Evolutionary conservation across 108 stramenopile species (phyloP).

Genomic region (Cyclotella baltica): DNA sequence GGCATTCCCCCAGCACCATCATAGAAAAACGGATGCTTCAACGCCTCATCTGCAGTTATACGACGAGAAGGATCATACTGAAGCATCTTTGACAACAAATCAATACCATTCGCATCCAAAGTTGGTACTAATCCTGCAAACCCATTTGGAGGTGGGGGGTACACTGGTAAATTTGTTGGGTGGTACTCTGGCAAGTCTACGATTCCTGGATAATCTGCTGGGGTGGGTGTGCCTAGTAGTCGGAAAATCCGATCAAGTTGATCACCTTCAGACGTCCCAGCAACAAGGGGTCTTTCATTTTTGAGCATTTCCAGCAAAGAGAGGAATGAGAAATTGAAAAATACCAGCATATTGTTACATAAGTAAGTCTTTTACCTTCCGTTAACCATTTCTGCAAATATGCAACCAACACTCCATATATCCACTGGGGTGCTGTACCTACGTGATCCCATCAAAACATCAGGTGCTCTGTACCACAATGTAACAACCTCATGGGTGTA

Average conservation of each 20-base stretch:
- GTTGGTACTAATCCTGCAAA: constrained; percentile 88
- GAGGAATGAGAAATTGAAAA: constrained; percentile 23
- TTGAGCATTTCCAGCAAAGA: neutral
- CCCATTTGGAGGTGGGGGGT: constrained; percentile 84
- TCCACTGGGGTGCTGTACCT: constrained; percentile 98
- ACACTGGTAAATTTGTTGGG: constrained; percentile 80
- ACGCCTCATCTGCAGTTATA: constrained; percentile 91
- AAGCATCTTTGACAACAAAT: constrained; percentile 89
- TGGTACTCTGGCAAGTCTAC: constrained; percentile 93
- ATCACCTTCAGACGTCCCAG: constrained; percentile 91
- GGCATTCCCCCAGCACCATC: constrained; percentile 63
- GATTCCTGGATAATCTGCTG: constrained; percentile 87
- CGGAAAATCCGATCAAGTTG: constrained; percentile 95
- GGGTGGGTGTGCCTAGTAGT: constrained; percentile 85
- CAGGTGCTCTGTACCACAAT: constrained; percentile 99
- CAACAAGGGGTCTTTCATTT: constrained; percentile 71
- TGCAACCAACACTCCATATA: constrained; percentile 98
- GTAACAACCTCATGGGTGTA: constrained; percentile 98
- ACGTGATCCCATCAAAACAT: constrained; percentile 96
- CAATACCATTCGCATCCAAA: constrained; percentile 81
- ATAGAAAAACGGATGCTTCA: constrained; percentile 95
- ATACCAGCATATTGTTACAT: too few species aligned
- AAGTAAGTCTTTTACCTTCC: constrained; percentile 71
- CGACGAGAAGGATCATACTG: constrained; percentile 93
- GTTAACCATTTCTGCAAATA: constrained; percentile 98